Base-by-base conservation (phyloP, 2,329 filamentous ascomycete species). In the Nothophaeocryptopus gaeumannii region DNA sequence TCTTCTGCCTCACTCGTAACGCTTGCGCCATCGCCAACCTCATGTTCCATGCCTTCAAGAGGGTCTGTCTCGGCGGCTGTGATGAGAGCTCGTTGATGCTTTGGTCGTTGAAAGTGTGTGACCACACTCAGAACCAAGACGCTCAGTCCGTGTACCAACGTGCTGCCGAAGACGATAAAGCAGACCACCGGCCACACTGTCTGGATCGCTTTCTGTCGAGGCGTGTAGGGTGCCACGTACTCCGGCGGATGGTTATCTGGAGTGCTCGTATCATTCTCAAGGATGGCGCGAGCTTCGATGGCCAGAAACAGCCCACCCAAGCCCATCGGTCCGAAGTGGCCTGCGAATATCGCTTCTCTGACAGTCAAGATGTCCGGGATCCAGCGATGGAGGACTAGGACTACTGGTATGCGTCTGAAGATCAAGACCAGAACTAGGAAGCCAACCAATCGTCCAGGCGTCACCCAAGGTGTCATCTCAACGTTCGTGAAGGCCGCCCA, bases 311-410 rank as follows among this genome's bases (percentile, higher is more conserved):
- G 63, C 0, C 75, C 78, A 2, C 78, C 78, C 1, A 81, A 71
- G 13, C 79, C 79, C 73, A 81, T 81, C 8, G 78, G 78, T 0
- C 78, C 78, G 50, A 82, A 81, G 58, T 81, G 78, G 0, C 78
- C 78, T 37, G 71, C 72, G 62, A 81, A 81, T 0, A 81, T 60
- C 0, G 78, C 78, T 62, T 81, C 79, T 5, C 71, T 70, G 15
- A 72, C 73, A 0, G 77, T 79, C 7, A 68, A 63, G 39, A 81
- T 70, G 44, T 76, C 72, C 0, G 76, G 77, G 9, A 79, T 68
- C 51, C 74, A 67, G 10, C 68, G 70, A 61, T 78, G 77, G 3
- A 75, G 58, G 0, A 69, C 65, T 30, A 78, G 64, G 2, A 81
- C 73, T 39, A 78, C 66, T 1, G 79, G 78, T 1, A 81, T 74